phyloP scores from a whole-genome alignment of 2,329 filamentous ascomycete genomes.

The Pochonia chlamydosporia region DNA sequence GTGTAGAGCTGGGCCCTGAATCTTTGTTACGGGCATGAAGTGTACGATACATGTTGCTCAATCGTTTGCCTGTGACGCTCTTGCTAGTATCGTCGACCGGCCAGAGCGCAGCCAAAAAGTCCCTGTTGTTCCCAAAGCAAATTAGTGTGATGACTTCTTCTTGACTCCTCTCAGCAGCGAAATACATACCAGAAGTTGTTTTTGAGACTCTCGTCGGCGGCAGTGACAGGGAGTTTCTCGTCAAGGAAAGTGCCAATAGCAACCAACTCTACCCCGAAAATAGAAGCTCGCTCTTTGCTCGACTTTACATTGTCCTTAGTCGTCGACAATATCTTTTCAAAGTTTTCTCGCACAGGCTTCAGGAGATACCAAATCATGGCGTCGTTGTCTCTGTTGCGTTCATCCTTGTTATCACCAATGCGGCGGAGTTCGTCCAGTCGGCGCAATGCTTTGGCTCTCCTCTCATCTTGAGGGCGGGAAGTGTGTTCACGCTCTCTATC shows the following conservation, averaged over 20 bases:
- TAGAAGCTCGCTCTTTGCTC: constrained; percentile 54
- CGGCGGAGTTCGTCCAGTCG: constrained; percentile 37
- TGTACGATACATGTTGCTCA: constrained; percentile 40
- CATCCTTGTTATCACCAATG: constrained; percentile 44
- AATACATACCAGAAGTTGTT: constrained; percentile 44
- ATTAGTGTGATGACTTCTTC: constrained; percentile 14
- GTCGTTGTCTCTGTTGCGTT: constrained; percentile 38
- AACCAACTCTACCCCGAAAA: constrained; percentile 56
- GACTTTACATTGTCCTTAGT: constrained; percentile 58
- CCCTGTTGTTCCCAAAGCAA: constrained; percentile 24
- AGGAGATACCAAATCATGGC: constrained; percentile 44
- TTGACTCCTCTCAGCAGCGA: too few species aligned
- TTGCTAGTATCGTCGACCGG: constrained; percentile 39
- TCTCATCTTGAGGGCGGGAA: constrained; percentile 31
- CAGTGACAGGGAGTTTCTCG: constrained; percentile 34
- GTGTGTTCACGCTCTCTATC: constrained; percentile 19
- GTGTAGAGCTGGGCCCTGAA: constrained; percentile 20
- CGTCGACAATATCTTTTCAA: constrained; percentile 53
- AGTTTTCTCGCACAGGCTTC: constrained; percentile 54
- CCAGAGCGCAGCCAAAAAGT: constrained; percentile 40
- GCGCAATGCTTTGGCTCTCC: constrained; percentile 33
- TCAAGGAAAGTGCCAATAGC: constrained; percentile 59
- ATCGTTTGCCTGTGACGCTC: constrained; percentile 35
- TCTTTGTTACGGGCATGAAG: constrained; percentile 28
- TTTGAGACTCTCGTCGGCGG: constrained; percentile 35